Conservation (phyloP, 2,329 filamentous ascomycete species). For the Aspergillus sp. region DNA sequence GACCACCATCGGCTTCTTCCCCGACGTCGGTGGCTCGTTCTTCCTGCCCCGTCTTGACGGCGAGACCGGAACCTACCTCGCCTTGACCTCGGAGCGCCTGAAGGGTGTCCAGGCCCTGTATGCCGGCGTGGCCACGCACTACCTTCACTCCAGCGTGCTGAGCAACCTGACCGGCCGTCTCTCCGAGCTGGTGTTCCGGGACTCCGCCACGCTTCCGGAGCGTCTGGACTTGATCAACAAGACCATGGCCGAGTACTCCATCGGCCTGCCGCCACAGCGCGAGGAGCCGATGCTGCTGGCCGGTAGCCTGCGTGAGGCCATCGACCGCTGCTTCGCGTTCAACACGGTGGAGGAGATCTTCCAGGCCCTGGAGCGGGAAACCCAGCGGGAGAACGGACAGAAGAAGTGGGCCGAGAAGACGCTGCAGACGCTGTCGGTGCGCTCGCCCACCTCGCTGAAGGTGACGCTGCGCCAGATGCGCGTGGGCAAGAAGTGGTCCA, state of each 20-base stretch:
- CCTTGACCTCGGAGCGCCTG: constrained; percentile 81
- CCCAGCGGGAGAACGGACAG: constrained; percentile 53
- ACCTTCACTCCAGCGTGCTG: constrained; percentile 86
- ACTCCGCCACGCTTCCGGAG: constrained; percentile 63
- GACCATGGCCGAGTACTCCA: constrained; percentile 89
- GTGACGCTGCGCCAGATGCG: constrained; percentile 84
- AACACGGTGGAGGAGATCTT: constrained; percentile 70
- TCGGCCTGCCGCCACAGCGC: constrained; percentile 66
- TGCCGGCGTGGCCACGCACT: constrained; percentile 90
- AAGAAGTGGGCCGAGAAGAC: constrained; percentile 78
- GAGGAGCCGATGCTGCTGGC: constrained; percentile 66
- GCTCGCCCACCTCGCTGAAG: constrained; percentile 83
- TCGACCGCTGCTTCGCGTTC: constrained; percentile 79
- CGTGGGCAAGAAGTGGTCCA: constrained; percentile 72
- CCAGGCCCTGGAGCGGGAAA: constrained; percentile 58
- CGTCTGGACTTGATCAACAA: constrained; percentile 74
- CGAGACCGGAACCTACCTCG: constrained; percentile 84
- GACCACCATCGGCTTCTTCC: constrained; percentile 97
- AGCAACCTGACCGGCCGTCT: constrained; percentile 79
- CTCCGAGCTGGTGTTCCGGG: constrained; percentile 83
- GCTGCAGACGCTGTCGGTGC: constrained; percentile 68
- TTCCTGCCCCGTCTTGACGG: constrained; percentile 91
- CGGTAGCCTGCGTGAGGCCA: constrained; percentile 71
- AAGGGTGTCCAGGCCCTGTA: constrained; percentile 85
- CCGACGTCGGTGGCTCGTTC: constrained; percentile 94